Evolutionary conservation across 2,329 filamentous ascomycete genomes (phyloP), one percentile per base, ranked within the genome.

Genomic region (Penicillium sp.): DNA sequence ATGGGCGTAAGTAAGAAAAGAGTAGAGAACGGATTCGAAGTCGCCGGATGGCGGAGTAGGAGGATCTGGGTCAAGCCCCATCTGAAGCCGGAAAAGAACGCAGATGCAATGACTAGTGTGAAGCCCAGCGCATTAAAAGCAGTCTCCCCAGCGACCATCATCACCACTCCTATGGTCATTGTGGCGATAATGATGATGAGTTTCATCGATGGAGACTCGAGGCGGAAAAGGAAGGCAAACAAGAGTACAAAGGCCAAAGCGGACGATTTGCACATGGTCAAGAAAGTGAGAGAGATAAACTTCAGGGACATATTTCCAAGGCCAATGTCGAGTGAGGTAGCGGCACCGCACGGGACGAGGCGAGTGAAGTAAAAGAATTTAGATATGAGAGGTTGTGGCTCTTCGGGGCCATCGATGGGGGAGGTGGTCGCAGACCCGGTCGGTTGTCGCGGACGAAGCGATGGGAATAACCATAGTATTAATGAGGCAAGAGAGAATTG

Each of bases 201-300:
- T 64, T 88, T 89, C 81, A 89, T 86, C 0, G 93, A 97, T 0
- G 90, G 91, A 10, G 84, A 84, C 75, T 99, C 94, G 48, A 99
- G 86, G 49, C 89, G 87, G 78, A 99, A 97, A 45, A 96, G 72
- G 69, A 99, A 96, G 58, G 94, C 94, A 71, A 99, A 99, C 45
- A 96, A 74, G 21, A 99, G 86, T 50, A 99, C 94, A 70, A 97
- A 99, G 42, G 90, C 92, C 21, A 99, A 83, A 14, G 93, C 90
- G 9, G 92, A 97, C 5, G 93, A 97, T 82, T 99, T 99, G 77
- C 94, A 97, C 94, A 99, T 97, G 55, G 94, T 99, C 75, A 96
- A 96, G 72, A 99, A 99, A 9, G 93, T 97, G 62, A 99, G 84
- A 40, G 90, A 92, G 66, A 99, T 97, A 72, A 95, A 97, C 74